Base-by-base conservation (phyloP, 2,329 filamentous ascomycete species). In the Arachnomyces sp. region DNA sequence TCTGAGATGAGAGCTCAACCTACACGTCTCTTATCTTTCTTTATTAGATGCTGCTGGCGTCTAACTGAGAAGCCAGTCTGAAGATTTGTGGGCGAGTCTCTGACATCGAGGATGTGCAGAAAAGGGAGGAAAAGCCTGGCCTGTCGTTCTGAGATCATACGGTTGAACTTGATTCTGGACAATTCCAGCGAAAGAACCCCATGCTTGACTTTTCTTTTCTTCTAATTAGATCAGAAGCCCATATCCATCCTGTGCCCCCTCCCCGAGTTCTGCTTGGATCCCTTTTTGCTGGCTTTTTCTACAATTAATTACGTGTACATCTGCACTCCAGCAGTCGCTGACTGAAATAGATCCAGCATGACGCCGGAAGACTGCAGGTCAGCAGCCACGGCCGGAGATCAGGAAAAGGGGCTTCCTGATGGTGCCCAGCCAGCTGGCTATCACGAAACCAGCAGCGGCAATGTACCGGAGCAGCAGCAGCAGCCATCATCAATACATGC, bases 171-270 rank as follows among this genome's bases (percentile, higher is more conserved):
- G 61, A 63, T 63, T 25, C 59, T 64, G 61, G 61, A 59, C 61
- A 63, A 65, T 61, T 60, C 61, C 61, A 65, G 61, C 61, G 61
- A 63, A 65, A 65, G 61, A 52, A 65, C 5, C 60, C 63, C 56
- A 62, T 65, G 60, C 61, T 46, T 51, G 54, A 52, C 55, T 54
- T 47, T 50, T 40, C 36, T 45, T 46, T 37, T 45, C 41, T 41
- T 34, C n/a, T 25, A 18, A 2, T 28, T 17, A 37, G 25, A 11
- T 13, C 5, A 9, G 5, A 5, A 25, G 21, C 21, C 21, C 21
- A 5, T 25, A 25, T 25, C 5, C 21, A 25, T 9, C 5, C 5
- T 25, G 9, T 25, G 21, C 21, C 21, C 9, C 9, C 9, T 25
- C 9, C 9, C 9, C 9, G 21, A 25, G 21, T 25, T 25, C 21